Base-by-base conservation (phyloP, 371 early-diverging fungal species). In the Haplosporangium sp. region DNA sequence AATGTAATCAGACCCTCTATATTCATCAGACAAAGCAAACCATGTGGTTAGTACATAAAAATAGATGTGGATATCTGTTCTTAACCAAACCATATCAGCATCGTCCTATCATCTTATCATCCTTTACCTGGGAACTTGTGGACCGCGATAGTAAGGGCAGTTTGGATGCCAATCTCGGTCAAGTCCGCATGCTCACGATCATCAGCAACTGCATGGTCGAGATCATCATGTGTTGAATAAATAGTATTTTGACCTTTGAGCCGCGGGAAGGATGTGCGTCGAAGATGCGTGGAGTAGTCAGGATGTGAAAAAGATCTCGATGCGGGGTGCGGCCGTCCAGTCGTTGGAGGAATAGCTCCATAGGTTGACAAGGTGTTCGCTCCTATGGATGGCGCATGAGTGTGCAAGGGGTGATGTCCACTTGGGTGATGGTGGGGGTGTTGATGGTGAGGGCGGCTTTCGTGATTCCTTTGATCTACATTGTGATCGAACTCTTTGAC, bases 1-100 rank as follows among this genome's bases (percentile, higher is more conserved):
- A 91, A 93, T 66, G 92, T 92, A 36, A 94, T 90, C 62, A 95
- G 67, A 2, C 95, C 95, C 84, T 95, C 94, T 80, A 72, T 42
- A 52, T 36, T 20, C 13, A 18, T 42, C 40, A 12, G 13, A 41
- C 59, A 41, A 56, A 20, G 48, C 0, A 29, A 53, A 5, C 47
- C 23, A n/a, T 11, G 40, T 50, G 29, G 46, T 23, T 12, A 57
- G 43, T 21, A 45, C 29, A 52, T 12, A 50, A 29, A 48, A 21
- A 51, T 61, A 42, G 36, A 37, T 29, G n/a, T 16, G 51, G 20
- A 51, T 12, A 9, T 51, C 38, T 10, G 37, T 50, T 23, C 12
- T 47, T 13, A 13, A 20, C 6, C 21, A 45, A n/a, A n/a, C n/a
- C n/a, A n/a, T n/a, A n/a, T n/a, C n/a, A n/a, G n/a, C n/a, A n/a